Percentiles rank a stretch among this genome's conserved stretches.
phyloP scores from a whole-genome alignment of 164 flowering plant species.

The Echeveria elegans region DNA sequence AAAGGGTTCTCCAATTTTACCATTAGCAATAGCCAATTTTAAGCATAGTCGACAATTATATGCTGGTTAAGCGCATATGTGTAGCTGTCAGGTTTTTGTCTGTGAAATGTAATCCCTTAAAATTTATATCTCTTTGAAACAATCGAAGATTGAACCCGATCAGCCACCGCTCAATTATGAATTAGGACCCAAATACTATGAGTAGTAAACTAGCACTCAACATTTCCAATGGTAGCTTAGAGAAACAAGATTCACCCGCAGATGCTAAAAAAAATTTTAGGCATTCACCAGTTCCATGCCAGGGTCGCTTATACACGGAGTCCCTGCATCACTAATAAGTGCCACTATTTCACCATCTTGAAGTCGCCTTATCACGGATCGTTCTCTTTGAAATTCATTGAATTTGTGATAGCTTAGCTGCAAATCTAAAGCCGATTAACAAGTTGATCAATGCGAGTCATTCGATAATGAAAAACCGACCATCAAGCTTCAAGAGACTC shows the following conservation, averaged over 20 bases:
- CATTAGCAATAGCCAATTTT: neutral
- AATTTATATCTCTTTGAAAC: too few relatives aligned
- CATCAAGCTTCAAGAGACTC: conserved; percentile 16
- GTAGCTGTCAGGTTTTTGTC: neutral
- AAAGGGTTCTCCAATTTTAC: neutral
- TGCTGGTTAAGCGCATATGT: neutral
- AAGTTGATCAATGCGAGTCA: conserved; percentile 10
- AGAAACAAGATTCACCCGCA: neutral
- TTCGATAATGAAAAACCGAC: neutral
- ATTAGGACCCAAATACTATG: neutral
- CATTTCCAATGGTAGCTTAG: neutral
- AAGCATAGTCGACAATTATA: too few relatives aligned
- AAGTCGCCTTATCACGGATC: conserved; percentile 54
- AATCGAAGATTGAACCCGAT: too few relatives aligned
- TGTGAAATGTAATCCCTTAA: too few relatives aligned
- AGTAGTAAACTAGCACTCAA: neutral
- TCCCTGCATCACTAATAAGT: conserved; percentile 94
- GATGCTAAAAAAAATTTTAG: neutral
- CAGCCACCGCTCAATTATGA: neutral
- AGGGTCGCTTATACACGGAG: conserved; percentile 97
- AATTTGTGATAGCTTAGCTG: conserved; percentile 98
- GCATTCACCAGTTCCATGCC: conserved; percentile 67
- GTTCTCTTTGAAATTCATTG: conserved; percentile 84
- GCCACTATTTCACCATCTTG: conserved; percentile 75
- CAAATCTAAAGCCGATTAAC: conserved; percentile 27